phyloP scores from a whole-genome alignment of 164 flowering plant genomes.

The Berberis thunbergii region DNA sequence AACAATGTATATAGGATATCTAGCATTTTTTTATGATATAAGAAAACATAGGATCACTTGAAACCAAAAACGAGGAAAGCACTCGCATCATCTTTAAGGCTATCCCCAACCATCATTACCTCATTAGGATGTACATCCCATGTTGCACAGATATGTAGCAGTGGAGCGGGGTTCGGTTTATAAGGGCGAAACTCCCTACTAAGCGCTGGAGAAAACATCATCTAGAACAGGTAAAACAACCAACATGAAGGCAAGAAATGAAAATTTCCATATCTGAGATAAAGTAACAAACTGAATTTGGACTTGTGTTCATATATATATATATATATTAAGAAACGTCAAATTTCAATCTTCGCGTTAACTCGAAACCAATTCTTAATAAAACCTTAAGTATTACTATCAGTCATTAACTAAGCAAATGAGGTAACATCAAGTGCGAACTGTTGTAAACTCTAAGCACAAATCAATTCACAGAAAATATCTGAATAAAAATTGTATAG shows the following conservation, averaged over 20 bases:
- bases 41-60: neutral
- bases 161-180: constrained; percentile 89
- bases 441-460: no score
- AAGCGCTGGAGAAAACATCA: constrained; percentile 69
- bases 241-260: neutral
- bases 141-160: constrained; percentile 76
- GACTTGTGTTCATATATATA: no score
- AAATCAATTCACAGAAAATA: no score
- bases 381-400: no score
- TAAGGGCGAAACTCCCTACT: constrained; percentile 90
- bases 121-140: constrained; percentile 79
- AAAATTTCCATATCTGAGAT: no score
- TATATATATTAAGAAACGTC: no score
- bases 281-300: no score
- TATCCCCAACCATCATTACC: constrained; percentile 92
- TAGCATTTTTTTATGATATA: neutral
- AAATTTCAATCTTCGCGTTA: no score
- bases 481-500: no score
- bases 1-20: neutral
- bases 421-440: no score
- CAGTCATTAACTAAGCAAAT: no score
- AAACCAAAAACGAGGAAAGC: neutral
- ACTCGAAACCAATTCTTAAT: no score
- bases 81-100: constrained; percentile 94
- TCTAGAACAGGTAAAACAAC: constrained; percentile 25